These are phyloP conservation scores for Mortierella sp. DNA, from an alignment of 371 early-diverging fungal species.

Conservation along the genomic window DNA sequence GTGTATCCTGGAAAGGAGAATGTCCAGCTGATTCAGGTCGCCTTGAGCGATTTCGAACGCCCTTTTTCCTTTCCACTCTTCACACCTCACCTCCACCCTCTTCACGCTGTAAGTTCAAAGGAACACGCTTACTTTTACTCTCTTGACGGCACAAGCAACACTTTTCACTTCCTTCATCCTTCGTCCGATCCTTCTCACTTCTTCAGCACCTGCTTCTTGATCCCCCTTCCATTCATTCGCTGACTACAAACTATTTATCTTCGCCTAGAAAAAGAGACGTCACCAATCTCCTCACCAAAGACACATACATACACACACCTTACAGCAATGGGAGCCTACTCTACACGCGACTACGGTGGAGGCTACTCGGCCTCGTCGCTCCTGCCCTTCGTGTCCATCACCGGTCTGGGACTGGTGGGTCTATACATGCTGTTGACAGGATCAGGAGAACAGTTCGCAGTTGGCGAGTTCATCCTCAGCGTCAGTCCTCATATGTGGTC, in stretches of 20 bases:
- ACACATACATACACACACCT: background rate
- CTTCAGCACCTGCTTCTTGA: background rate
- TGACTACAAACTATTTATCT: background rate
- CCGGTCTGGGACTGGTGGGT: slow-evolving; percentile 61
- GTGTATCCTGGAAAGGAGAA: background rate
- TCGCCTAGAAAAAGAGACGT: slow-evolving; percentile 15
- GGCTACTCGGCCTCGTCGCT: slow-evolving; percentile 25
- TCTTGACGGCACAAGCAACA: background rate
- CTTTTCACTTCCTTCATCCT: background rate
- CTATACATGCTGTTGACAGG: slow-evolving; percentile 91
- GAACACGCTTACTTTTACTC: background rate
- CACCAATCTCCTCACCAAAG: slow-evolving; percentile 10
- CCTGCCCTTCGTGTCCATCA: slow-evolving; percentile 29
- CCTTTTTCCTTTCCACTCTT: background rate
- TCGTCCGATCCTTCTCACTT: background rate
- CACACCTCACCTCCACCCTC: background rate
- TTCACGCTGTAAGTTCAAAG: slow-evolving; percentile 3
- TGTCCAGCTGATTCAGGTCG: background rate
- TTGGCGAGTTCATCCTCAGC: slow-evolving; percentile 83
- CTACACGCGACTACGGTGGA: slow-evolving; percentile 29
- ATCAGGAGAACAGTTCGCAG: slow-evolving; percentile 87
- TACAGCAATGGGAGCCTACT: slow-evolving; percentile 44
- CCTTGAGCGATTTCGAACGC: background rate
- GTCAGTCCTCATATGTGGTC: slow-evolving; percentile 95
- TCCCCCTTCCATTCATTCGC: background rate